Percentiles rank a stretch among this genome's conserved stretches.
phyloP scores from a whole-genome alignment of 163 green algal genomes.

The Coccomyxa subellipsoidea region DNA sequence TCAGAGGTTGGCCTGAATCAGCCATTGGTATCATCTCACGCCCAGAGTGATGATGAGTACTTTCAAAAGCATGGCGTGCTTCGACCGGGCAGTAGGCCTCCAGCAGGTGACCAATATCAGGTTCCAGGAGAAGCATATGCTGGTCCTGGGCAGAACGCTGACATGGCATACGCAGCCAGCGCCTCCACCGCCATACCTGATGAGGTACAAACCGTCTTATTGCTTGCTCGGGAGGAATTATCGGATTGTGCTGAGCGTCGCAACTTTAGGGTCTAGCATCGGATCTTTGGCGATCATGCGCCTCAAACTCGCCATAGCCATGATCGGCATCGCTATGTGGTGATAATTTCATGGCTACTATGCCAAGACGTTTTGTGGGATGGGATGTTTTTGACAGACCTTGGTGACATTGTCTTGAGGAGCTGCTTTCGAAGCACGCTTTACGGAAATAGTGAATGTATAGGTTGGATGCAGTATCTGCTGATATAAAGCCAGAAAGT shows the following conservation, averaged over 20 bases:
- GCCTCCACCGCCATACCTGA: neutral
- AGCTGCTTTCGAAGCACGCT: neutral
- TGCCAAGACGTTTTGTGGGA: neutral
- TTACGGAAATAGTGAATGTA: neutral
- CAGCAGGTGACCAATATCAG: neutral
- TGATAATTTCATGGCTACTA: no score
- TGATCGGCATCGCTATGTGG: no score
- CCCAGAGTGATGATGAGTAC: slow-evolving; percentile 20
- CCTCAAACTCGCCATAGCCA: no score
- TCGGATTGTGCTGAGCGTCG: neutral
- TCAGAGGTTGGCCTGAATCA: slow-evolving; percentile 50
- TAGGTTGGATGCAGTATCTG: neutral
- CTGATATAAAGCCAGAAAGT: neutral
- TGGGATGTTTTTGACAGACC: neutral
- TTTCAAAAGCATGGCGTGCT: slow-evolving; percentile 24
- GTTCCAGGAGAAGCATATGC: slow-evolving; percentile 7
- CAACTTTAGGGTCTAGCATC: neutral
- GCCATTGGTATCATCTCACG: slow-evolving; percentile 36
- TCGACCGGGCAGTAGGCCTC: neutral
- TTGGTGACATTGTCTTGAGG: neutral
- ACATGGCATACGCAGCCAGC: neutral
- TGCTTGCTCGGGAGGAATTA: neutral
- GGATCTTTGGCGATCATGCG: no score
- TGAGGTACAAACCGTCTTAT: neutral
- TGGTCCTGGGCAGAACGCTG: neutral